Conservation (phyloP, 1,139 yeast species). For the Pichia sp. region DNA sequence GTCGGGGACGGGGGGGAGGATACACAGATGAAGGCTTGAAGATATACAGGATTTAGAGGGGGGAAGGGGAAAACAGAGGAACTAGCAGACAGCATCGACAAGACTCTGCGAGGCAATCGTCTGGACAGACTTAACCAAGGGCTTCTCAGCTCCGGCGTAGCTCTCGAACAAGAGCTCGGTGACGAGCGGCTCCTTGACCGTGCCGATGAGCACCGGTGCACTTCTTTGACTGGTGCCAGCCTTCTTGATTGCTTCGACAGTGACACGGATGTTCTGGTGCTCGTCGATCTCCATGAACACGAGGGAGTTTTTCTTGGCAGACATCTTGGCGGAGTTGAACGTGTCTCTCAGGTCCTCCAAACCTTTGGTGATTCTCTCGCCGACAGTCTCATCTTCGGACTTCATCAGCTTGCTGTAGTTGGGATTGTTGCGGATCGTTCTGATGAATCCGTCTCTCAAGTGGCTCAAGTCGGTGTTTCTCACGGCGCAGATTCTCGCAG, state of each 20-base stretch:
- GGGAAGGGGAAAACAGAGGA: conserved; percentile 1
- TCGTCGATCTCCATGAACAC: conserved; percentile 46
- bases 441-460: conserved; percentile 81
- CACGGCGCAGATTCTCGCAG: conserved; percentile 81
- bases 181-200: conserved; percentile 39
- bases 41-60: neutral
- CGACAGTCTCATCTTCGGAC: conserved; percentile 32
- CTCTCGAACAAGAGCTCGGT: conserved; percentile 54
- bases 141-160: conserved; percentile 51
- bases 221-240: conserved; percentile 14
- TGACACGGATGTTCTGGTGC: conserved; percentile 45
- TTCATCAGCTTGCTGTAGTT: conserved; percentile 36
- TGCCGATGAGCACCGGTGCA: conserved; percentile 30
- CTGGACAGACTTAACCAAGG: conserved; percentile 37
- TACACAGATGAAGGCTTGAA: neutral
- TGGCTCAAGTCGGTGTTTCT: conserved; percentile 82
- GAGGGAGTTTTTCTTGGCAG: conserved; percentile 62
- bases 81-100: conserved; percentile 1
- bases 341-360: conserved; percentile 52
- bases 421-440: conserved; percentile 63
- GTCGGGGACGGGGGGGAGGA: too few species aligned
- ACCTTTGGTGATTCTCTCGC: conserved; percentile 43
- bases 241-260: conserved; percentile 36
- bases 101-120: conserved; percentile 3
- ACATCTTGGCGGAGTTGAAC: conserved; percentile 49